Evolutionary conservation across 805 yeast genomes (phyloP).

Genomic region (Kluyveromyces dobzhanskii): DNA sequence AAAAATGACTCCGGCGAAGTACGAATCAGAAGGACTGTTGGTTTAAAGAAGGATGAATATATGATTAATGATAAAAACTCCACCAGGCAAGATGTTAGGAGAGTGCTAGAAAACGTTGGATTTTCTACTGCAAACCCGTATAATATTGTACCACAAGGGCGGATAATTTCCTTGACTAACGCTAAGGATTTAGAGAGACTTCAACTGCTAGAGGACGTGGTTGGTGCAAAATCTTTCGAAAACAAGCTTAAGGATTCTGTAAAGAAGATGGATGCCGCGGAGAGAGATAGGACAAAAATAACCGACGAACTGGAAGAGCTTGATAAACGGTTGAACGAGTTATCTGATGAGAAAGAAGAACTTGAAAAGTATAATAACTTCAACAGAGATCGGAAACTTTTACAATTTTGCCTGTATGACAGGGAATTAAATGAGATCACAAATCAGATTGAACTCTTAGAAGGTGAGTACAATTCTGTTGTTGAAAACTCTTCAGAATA

Average conservation of each 20-base stretch:
- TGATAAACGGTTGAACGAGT: conserved; percentile 63
- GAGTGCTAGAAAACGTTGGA: conserved; percentile 83
- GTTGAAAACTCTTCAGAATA: conserved; percentile 46
- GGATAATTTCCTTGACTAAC: conserved; percentile 79
- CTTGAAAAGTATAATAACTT: conserved; percentile 58
- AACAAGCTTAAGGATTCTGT: conserved; percentile 66
- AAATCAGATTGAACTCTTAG: conserved; percentile 51
- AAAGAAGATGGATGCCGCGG: conserved; percentile 71
- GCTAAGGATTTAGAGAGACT: conserved; percentile 82
- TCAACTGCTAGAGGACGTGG: conserved; percentile 75
- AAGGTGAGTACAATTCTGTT: conserved; percentile 44
- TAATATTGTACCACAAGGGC: conserved; percentile 95
- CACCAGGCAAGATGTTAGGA: conserved; percentile 72
- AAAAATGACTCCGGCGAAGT: conserved; percentile 31
- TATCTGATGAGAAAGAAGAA: conserved; percentile 74
- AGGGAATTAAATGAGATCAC: conserved; percentile 62
- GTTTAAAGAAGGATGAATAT: conserved; percentile 88
- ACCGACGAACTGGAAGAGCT: conserved; percentile 65
- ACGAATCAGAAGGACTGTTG: conserved; percentile 77
- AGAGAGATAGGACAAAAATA: conserved; percentile 59
- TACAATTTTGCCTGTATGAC: conserved; percentile 69
- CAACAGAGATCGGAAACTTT: conserved; percentile 58
- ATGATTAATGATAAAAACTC: conserved; percentile 74
- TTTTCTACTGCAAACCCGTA: conserved; percentile 86
- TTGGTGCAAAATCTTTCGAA: conserved; percentile 92